phyloP scores from a whole-genome alignment of 352 stramenopile genomes.

The Pythium brassicae region DNA sequence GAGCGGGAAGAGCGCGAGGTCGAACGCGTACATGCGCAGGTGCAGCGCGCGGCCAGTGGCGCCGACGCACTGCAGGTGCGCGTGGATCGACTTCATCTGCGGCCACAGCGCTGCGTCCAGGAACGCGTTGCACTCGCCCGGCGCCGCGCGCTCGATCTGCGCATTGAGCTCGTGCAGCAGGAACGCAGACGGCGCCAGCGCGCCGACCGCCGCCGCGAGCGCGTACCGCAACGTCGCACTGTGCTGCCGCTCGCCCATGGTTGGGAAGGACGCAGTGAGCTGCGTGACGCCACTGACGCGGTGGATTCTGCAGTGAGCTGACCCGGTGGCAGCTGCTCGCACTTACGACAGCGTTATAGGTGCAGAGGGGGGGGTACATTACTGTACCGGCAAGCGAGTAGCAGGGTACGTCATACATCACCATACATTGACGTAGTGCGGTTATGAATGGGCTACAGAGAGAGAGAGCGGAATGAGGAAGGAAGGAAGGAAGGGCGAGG shows the following conservation, averaged over 20 bases:
- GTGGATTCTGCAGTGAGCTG: neutral
- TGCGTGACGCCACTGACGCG: neutral
- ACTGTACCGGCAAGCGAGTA: neutral
- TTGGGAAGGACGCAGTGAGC: neutral
- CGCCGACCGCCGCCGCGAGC: slow-evolving; percentile 17
- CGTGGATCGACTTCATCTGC: slow-evolving; percentile 14
- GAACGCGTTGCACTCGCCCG: slow-evolving; percentile 16
- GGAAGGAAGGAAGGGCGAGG: too few species aligned
- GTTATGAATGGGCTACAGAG: neutral
- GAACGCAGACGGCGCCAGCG: slow-evolving; percentile 19
- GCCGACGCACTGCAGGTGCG: slow-evolving; percentile 23
- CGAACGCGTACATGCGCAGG: slow-evolving; percentile 22
- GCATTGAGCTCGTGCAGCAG: slow-evolving; percentile 14
- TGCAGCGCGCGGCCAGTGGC: slow-evolving; percentile 17
- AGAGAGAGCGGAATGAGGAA: neutral
- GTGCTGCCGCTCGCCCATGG: neutral
- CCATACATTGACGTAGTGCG: slow-evolving; percentile 4
- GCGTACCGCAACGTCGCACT: neutral
- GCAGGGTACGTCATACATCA: too few species aligned
- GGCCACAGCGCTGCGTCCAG: slow-evolving; percentile 18
- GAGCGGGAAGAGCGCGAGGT: slow-evolving; percentile 23
- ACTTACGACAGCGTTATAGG: too few species aligned
- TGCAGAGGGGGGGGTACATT: too few species aligned
- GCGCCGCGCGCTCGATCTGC: slow-evolving; percentile 11
- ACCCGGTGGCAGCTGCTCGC: too few species aligned